Percentiles rank a stretch among this genome's conserved stretches.
phyloP scores from a whole-genome alignment of 2,329 filamentous ascomycete species.

The Fusarium sp. region DNA sequence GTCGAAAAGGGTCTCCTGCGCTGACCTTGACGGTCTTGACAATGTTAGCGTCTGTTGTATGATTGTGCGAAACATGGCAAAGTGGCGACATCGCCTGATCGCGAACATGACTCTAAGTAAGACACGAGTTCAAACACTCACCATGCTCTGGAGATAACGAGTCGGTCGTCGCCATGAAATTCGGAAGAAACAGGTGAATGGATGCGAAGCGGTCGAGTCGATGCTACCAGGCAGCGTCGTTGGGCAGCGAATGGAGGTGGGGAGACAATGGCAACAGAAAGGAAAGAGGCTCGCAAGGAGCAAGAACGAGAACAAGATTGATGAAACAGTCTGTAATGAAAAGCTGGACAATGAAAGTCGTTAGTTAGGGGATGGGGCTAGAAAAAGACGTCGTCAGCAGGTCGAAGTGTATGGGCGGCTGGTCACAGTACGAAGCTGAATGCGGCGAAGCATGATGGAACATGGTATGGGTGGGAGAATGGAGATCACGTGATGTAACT shows the following conservation, averaged over 20 bases:
- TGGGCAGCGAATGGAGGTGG: slow-evolving; percentile 38
- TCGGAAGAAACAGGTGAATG: slow-evolving; percentile 12
- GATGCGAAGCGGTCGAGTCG: slow-evolving; percentile 25
- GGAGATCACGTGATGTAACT: slow-evolving; percentile 35
- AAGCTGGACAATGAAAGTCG: slow-evolving; percentile 31
- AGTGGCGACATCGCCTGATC: slow-evolving; percentile 23
- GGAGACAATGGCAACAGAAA: slow-evolving; percentile 34
- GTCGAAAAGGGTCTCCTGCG: slow-evolving; percentile 90
- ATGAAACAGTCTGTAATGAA: slow-evolving; percentile 26
- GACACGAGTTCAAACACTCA: slow-evolving; percentile 10
- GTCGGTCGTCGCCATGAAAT: slow-evolving; percentile 50
- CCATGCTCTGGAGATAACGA: slow-evolving; percentile 47
- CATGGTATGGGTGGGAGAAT: slow-evolving; percentile 28
- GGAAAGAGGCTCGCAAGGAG: slow-evolving; percentile 20
- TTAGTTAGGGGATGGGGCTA: slow-evolving; percentile 40
- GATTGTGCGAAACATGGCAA: slow-evolving; percentile 2
- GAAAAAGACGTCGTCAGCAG: slow-evolving; percentile 40
- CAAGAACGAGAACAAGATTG: slow-evolving; percentile 9
- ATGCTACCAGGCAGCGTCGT: slow-evolving; percentile 36
- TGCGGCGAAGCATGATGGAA: slow-evolving; percentile 42
- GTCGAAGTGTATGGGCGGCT: slow-evolving; percentile 31
- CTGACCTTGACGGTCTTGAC: slow-evolving; percentile 74
- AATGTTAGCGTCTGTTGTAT: slow-evolving; percentile 51
- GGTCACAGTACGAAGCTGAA: slow-evolving; percentile 31
- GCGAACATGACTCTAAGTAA: neutral